These are phyloP conservation scores for Gryganskiella cystojenkinii DNA, from an alignment of 192 early-diverging fungal genomes.

Conservation along the genomic window DNA sequence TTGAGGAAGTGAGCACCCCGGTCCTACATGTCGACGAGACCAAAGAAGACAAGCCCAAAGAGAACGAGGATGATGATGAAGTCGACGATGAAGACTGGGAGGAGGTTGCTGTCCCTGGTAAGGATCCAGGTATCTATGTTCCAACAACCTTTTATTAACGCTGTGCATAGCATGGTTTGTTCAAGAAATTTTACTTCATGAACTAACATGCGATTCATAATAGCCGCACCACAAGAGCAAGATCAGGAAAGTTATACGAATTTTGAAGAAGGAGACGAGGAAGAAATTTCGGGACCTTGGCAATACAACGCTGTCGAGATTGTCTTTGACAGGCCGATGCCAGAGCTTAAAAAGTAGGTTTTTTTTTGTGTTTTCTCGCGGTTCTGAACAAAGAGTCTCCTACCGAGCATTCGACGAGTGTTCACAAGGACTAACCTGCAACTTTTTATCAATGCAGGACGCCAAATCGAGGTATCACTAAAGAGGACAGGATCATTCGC, in stretches of 20 bases:
- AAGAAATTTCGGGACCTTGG: constrained; percentile 55
- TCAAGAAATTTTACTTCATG: background rate
- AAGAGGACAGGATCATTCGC: constrained; percentile 62
- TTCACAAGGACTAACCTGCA: background rate
- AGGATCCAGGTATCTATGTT: background rate
- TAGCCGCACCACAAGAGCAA: background rate
- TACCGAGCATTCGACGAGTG: background rate
- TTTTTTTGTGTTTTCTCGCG: background rate
- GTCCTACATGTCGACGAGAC: too few species aligned
- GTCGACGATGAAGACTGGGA: constrained; percentile 61
- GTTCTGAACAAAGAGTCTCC: background rate
- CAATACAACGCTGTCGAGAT: constrained; percentile 49
- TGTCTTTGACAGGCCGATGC: constrained; percentile 38
- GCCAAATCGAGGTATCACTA: constrained; percentile 52
- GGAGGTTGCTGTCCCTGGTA: constrained; percentile 48
- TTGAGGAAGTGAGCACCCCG: too few species aligned
- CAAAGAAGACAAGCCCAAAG: background rate
- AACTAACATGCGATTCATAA: background rate
- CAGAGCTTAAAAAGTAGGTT: constrained; percentile 31
- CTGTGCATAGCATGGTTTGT: background rate
- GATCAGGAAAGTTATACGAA: background rate
- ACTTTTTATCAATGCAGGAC: constrained; percentile 29
- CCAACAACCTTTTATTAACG: background rate
- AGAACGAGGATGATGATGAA: constrained; percentile 21
- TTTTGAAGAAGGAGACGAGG: constrained; percentile 10